Conservation (phyloP, 2,329 filamentous ascomycete species). For the Akanthomyces dipterigenus region DNA sequence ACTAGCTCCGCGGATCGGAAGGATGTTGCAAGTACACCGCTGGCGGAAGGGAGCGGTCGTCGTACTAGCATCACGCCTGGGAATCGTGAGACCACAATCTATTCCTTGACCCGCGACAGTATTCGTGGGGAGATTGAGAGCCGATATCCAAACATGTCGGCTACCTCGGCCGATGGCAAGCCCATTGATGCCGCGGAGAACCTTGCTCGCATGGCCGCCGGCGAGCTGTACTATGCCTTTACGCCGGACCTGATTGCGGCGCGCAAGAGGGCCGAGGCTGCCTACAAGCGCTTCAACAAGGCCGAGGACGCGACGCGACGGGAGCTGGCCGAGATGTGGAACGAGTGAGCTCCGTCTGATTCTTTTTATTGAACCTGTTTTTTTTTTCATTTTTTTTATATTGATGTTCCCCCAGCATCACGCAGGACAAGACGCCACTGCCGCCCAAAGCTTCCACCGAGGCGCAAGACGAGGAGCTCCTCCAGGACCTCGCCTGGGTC, state of each 20-base stretch:
- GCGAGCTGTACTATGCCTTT: slow-evolving; percentile 68
- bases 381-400: too few species aligned
- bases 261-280: slow-evolving; percentile 52
- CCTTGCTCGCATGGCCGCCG: slow-evolving; percentile 49
- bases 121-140: neutral
- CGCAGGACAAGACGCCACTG: slow-evolving; percentile 54
- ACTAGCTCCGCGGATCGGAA: too few species aligned
- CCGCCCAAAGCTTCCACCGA: slow-evolving; percentile 49
- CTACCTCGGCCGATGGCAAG: slow-evolving; percentile 5
- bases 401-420: slow-evolving; percentile 41
- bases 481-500: slow-evolving; percentile 59
- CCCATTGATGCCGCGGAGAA: slow-evolving; percentile 31
- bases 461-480: slow-evolving; percentile 56
- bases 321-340: slow-evolving; percentile 58
- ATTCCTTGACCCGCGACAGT: neutral
- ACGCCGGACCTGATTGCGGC: slow-evolving; percentile 58
- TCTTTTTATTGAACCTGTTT: too few species aligned
- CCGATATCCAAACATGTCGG: neutral
- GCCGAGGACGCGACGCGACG: slow-evolving; percentile 52
- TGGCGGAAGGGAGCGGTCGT: too few species aligned
- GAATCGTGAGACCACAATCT: neutral
- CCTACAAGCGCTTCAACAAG: slow-evolving; percentile 57
- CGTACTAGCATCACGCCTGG: neutral
- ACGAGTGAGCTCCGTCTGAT: slow-evolving; percentile 48
- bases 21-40: too few species aligned